Conservation (phyloP, 306 rosid genomes). For the Inga oerstediana region DNA sequence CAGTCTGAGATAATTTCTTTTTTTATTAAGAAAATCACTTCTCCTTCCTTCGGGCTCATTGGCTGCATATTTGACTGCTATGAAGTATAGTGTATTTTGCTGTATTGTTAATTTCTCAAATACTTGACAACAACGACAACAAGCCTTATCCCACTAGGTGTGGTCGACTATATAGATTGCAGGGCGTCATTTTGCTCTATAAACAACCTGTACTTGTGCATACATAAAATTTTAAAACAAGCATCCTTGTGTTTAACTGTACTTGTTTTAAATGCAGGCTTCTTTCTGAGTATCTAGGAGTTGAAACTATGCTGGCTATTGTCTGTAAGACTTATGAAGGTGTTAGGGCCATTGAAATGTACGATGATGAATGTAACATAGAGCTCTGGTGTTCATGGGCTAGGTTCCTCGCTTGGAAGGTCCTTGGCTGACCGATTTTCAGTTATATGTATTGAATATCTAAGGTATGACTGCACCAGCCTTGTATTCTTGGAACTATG, state of each 20-base stretch:
- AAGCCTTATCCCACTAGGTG: no score
- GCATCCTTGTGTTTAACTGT: constrained; percentile 29
- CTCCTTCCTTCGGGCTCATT: constrained; percentile 8
- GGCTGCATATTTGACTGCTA: background rate
- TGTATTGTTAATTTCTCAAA: constrained; percentile 4
- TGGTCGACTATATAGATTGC: no score
- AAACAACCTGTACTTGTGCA: constrained; percentile 6
- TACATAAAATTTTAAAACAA: constrained; percentile 9
- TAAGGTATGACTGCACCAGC: constrained; percentile 60
- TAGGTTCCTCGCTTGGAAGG: constrained; percentile 71
- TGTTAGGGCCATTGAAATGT: constrained; percentile 68
- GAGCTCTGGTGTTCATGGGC: constrained; percentile 70
- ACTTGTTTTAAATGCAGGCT: constrained; percentile 61
- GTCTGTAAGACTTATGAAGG: constrained; percentile 82
- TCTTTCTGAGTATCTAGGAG: constrained; percentile 80
- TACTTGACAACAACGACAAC: background rate
- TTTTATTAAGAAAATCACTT: constrained; percentile 6
- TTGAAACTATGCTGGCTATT: constrained; percentile 75
- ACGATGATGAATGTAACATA: constrained; percentile 66
- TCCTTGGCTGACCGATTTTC: constrained; percentile 67
- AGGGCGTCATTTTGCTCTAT: no score
- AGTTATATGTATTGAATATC: constrained; percentile 75
- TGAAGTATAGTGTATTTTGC: background rate
- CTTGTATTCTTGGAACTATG: constrained; percentile 27
- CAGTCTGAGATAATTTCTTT: background rate